A percentile compares a stretch with the other conserved stretches of the same genome.
These are phyloP conservation scores for Wickerhamiella parazyma DNA, from an alignment of 805 yeast genomes.

Conservation along the genomic window DNA sequence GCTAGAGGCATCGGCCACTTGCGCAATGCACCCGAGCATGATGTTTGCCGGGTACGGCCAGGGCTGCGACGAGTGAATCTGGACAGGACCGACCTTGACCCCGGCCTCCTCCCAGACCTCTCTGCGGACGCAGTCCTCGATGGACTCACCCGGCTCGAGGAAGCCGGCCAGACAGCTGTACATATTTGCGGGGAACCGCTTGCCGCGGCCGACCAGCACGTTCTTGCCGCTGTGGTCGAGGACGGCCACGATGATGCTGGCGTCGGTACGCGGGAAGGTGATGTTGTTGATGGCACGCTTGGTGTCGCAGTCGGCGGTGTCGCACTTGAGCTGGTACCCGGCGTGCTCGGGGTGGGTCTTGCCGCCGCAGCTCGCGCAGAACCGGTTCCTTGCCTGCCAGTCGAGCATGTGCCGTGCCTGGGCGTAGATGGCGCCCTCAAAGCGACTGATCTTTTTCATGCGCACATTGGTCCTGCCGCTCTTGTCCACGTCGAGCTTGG, in stretches of 20 bases:
- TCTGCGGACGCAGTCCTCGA: slow-evolving; percentile 74
- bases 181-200: slow-evolving; percentile 46
- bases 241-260: slow-evolving; percentile 72
- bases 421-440: slow-evolving; percentile 48
- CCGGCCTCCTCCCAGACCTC: slow-evolving; percentile 98
- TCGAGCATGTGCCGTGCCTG: slow-evolving; percentile 76
- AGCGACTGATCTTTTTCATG: slow-evolving; percentile 11
- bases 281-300: slow-evolving; percentile 49
- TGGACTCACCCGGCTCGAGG: slow-evolving; percentile 87
- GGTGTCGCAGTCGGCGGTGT: slow-evolving; percentile 24
- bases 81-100: slow-evolving; percentile 43
- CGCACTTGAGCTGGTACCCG: slow-evolving; percentile 29
- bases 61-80: slow-evolving; percentile 68
- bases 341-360: slow-evolving; percentile 29
- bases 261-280: slow-evolving; percentile 85
- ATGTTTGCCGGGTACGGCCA: slow-evolving; percentile 95
- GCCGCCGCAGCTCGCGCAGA: slow-evolving; percentile 79
- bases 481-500: slow-evolving; percentile 16
- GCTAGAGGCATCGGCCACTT: slow-evolving; percentile 44
- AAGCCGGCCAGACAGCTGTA: slow-evolving; percentile 89
- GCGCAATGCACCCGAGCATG: slow-evolving; percentile 88
- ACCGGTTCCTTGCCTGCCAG: slow-evolving; percentile 62
- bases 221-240: slow-evolving; percentile 46
- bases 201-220: slow-evolving; percentile 57
- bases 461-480: neutral